These are phyloP conservation scores for Hyaloscypha hepaticicola DNA, from an alignment of 495 filamentous ascomycete species.

Conservation along the genomic window DNA sequence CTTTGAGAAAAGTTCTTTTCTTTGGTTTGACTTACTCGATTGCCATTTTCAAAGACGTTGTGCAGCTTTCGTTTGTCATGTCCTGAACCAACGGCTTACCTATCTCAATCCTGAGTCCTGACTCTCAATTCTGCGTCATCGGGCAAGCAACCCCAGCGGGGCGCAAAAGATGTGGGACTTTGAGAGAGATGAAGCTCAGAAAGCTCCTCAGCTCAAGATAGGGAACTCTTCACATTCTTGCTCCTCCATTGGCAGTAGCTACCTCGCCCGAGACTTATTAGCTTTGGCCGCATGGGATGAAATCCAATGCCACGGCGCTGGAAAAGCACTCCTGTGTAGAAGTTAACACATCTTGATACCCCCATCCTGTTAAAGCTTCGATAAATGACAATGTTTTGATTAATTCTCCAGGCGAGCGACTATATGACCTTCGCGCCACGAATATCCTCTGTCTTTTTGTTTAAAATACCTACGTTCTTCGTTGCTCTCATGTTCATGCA, in stretches of 20 bases:
- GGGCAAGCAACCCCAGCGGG: constrained; percentile 1
- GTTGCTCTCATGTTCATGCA: not conserved
- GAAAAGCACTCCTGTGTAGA: constrained; percentile 6
- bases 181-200: constrained; percentile 7
- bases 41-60: no score
- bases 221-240: not conserved
- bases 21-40: no score
- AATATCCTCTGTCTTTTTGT: not conserved
- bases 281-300: not conserved
- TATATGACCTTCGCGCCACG: constrained; percentile 7
- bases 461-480: constrained; percentile 1
- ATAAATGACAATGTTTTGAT: not conserved
- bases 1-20: no score
- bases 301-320: not conserved
- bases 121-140: not conserved
- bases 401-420: constrained; percentile 11
- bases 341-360: constrained; percentile 6
- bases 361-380: not conserved
- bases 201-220: constrained; percentile 12
- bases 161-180: not conserved
- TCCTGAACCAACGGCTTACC: no score
- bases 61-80: not conserved
- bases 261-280: constrained; percentile 2
- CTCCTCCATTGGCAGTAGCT: constrained; percentile 11
- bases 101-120: not conserved